Percentiles rank a stretch among this genome's conserved stretches.
Conservation (phyloP, 106 monocot species). For the Dendrobium catenatum region DNA sequence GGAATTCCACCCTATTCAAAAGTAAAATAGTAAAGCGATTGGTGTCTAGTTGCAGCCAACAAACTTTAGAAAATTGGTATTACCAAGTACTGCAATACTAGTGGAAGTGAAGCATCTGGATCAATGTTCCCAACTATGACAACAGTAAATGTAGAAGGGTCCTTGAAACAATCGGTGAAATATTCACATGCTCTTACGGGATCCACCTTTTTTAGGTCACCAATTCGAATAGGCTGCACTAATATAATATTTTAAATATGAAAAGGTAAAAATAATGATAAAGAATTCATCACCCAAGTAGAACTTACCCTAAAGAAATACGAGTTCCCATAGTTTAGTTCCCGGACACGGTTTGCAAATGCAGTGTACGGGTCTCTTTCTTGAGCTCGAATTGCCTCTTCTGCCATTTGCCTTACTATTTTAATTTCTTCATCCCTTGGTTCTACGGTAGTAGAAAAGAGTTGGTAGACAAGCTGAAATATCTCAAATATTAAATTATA, state of each 20-base stretch:
- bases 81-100: slow-evolving; percentile 93
- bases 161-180: slow-evolving; percentile 85
- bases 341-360: slow-evolving; percentile 87
- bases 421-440: slow-evolving; percentile 97
- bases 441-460: slow-evolving; percentile 80
- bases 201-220: slow-evolving; percentile 86
- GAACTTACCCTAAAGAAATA: slow-evolving; percentile 80
- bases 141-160: slow-evolving; percentile 93
- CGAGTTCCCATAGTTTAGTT: slow-evolving; percentile 92
- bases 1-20: slow-evolving; percentile 88
- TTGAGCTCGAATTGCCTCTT: slow-evolving; percentile 96
- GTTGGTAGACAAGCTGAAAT: slow-evolving; percentile 93
- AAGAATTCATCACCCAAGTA: slow-evolving; percentile 2
- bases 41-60: not conserved
- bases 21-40: slow-evolving; percentile 1
- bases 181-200: slow-evolving; percentile 89
- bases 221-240: slow-evolving; percentile 78
- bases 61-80: slow-evolving; percentile 14
- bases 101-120: slow-evolving; percentile 58
- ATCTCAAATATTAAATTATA: not conserved
- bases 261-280: not conserved
- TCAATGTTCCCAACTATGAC: slow-evolving; percentile 90
- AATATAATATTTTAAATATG: slow-evolving; percentile 15
- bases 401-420: slow-evolving; percentile 99
- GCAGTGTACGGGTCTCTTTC: slow-evolving; percentile 97